Evolutionary conservation across 805 yeast genomes (phyloP), one percentile per base, ranked within the genome.

Genomic region (Metschnikowia continentalis): DNA sequence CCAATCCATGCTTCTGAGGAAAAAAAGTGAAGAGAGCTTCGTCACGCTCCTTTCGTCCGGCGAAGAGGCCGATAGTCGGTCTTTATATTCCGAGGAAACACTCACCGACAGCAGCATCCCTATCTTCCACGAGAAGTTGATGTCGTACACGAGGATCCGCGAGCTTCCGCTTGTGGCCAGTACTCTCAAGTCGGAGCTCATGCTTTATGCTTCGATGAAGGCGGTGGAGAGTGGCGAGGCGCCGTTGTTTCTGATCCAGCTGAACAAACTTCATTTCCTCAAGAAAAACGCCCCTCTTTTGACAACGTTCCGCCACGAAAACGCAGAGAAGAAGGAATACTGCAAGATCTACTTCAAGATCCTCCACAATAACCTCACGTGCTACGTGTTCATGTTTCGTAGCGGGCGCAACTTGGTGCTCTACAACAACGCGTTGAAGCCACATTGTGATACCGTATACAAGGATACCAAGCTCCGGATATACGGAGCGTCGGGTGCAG

Each of bases 321-420:
- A 47, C 7, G 59, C 54, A 2, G 44, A 49, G 19, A 64, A 64
- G 38, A 23, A 3, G 3, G 69, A 63, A 37, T 58, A 57, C 43
- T 68, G 72, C 52, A 62, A 58, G 36, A 69, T 67, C 15, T 67
- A 64, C 47, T 67, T 64, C 58, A 63, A 62, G 49, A 57, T 66
- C 8, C 51, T 65, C 32, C 60, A 60, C 13, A 66, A 59, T 42
- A 66, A 68, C 45, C 50, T 68, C 15, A 58, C 71, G 22, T 62
- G 68, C 48, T 67, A 67, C 50, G 60, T 66, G 14, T 49, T 69
- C 40, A 54, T 60, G 50, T 66, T 68, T 45, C 15, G 49, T 6
- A 32, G 49, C 8, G 64, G 61, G 26, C 53, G 51, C 35, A 53
- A 60, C 19, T 48, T 65, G 45, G 51, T 65, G 4, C 48, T 69